phyloP scores from a whole-genome alignment of 1,139 yeast species.

The Saccharomyces uvarum region DNA sequence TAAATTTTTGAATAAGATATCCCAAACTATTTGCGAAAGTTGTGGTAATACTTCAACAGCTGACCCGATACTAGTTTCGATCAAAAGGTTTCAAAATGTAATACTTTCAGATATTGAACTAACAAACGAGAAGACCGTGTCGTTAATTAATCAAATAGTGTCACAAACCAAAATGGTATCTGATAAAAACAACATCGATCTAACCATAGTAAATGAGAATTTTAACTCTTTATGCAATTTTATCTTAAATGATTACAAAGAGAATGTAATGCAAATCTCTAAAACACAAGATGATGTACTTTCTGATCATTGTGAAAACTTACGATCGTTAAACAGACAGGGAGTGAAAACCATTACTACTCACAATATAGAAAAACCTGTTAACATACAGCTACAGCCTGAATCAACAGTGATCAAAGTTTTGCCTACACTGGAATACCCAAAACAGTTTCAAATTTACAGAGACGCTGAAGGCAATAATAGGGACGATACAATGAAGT shows the following conservation, averaged over 20 bases:
- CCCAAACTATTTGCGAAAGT: neutral
- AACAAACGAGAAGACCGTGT: neutral
- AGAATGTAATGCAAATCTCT: constrained; percentile 12
- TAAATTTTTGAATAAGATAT: neutral
- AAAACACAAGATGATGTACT: constrained; percentile 13
- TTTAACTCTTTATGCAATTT: neutral
- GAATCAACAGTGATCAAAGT: neutral
- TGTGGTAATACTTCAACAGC: neutral
- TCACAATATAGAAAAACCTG: neutral
- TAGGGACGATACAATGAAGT: neutral
- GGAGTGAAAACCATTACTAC: neutral
- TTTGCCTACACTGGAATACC: neutral
- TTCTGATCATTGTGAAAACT: constrained; percentile 2
- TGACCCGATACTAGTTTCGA: neutral
- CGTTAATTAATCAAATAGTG: neutral
- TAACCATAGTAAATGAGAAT: neutral
- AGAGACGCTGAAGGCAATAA: neutral
- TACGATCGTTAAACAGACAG: neutral
- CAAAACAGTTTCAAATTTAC: neutral
- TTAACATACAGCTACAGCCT: neutral
- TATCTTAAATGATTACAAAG: constrained; percentile 7
- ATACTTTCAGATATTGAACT: neutral
- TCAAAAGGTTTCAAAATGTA: neutral
- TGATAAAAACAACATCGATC: neutral
- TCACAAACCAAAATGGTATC: neutral